Conservation (phyloP, 2,329 filamentous ascomycete species). For the Penicillium sclerotigenum region DNA sequence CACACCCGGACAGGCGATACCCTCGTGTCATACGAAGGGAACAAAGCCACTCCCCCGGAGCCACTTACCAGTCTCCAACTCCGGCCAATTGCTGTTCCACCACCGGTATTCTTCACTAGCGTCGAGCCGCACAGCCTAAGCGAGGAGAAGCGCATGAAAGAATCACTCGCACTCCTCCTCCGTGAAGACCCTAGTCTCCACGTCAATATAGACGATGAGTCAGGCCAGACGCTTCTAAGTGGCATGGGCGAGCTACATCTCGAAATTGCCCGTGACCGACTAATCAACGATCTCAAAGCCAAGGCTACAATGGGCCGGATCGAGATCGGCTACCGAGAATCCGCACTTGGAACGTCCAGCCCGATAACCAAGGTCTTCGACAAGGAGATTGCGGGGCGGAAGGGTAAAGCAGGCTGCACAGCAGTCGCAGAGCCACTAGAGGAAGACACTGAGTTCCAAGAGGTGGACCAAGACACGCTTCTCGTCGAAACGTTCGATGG, state of each 20-base stretch:
- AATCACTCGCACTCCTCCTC: conserved; percentile 71
- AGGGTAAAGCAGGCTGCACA: conserved; percentile 72
- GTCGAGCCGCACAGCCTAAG: conserved; percentile 76
- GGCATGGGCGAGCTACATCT: conserved; percentile 97
- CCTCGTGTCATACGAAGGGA: conserved; percentile 68
- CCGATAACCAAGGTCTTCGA: conserved; percentile 67
- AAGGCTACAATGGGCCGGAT: conserved; percentile 84
- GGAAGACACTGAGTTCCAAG: conserved; percentile 20
- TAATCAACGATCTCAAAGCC: conserved; percentile 84
- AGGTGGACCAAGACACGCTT: conserved; percentile 29
- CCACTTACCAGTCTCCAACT: conserved; percentile 74
- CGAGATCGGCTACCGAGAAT: conserved; percentile 93
- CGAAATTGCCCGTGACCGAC: conserved; percentile 83
- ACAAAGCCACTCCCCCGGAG: conserved; percentile 63
- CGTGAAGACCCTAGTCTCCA: conserved; percentile 91
- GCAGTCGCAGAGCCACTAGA: conserved; percentile 63
- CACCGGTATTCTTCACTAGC: conserved; percentile 94
- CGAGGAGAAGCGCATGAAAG: conserved; percentile 75
- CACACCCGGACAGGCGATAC: conserved; percentile 93
- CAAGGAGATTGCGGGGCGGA: conserved; percentile 73
- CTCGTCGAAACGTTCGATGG: conserved; percentile 57
- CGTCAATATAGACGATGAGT: conserved; percentile 80
- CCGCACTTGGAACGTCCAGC: conserved; percentile 58
- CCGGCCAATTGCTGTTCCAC: conserved; percentile 81
- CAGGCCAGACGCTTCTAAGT: conserved; percentile 86